Evolutionary conservation across 2,329 filamentous ascomycete species (phyloP), one percentile per base, ranked within the genome.

Genomic region (Penicillium brevicompactum): DNA sequence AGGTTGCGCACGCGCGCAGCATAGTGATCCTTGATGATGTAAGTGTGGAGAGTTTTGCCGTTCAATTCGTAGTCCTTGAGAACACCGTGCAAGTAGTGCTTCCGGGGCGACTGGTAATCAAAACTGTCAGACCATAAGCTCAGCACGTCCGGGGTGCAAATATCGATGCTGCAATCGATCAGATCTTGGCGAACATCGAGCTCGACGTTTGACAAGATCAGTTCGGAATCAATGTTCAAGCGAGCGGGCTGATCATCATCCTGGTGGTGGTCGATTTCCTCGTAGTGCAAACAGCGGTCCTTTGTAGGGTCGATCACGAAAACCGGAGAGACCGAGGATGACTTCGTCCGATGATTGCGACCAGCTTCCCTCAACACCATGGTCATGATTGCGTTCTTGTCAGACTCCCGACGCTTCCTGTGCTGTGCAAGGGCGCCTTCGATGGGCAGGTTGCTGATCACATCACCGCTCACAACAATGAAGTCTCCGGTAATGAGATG

Each of bases 381-480:
- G 3, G 94, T 99, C 94, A 99, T 97, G 75, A 97, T 96, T 37
- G 93, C 92, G 71, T 96, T 93, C 67, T 94, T 93, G 77, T 95
- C 91, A 51, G 87, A 86, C 68, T 88, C 84, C 56, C 92, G 86
- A 56, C 94, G 87, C 52, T 87, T 87, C 57, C 90, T 86, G 73
- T 99, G 94, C 50, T 86, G 87, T 3, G 87, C 85, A 49, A 99
- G 78, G 8, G 90, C 89, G 46, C 81, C 80, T 58, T 93, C 91
- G n/a, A 99, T 86, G 16, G 89, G 84, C 53, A 97, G 79, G 69
- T 97, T 97, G 61, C 91, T 90, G 47, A 99, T 87, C 24, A 97
- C 83, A 72, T 99, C 94, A 53, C 93, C 93, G 71, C 95, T 92
- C 2, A 97, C 91, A 8, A 96, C 80, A 32, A 99, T 81, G 67